Evolutionary conservation across 345 rosid genomes (phyloP).

Genomic region (Boechera divaricarpa): DNA sequence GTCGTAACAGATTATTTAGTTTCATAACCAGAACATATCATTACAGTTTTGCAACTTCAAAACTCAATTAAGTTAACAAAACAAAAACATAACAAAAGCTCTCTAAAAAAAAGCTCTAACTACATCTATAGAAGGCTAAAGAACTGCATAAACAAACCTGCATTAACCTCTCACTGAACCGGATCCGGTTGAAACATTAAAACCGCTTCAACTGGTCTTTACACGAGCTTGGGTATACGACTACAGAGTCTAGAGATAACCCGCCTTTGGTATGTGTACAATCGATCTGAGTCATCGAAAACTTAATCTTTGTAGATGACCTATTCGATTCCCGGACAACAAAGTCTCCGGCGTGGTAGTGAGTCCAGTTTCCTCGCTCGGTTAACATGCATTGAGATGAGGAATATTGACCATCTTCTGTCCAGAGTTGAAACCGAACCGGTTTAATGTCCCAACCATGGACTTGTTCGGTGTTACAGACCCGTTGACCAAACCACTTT

Average conservation of each 20-base stretch:
- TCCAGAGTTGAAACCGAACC: slow-evolving; percentile 84
- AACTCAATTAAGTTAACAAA: slow-evolving; percentile 1
- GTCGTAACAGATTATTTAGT: slow-evolving; percentile 8
- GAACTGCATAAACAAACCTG: slow-evolving; percentile 19
- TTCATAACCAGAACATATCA: not conserved
- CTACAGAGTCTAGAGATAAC: slow-evolving; percentile 78
- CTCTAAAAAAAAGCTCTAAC: not conserved
- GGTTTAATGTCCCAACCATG: slow-evolving; percentile 97
- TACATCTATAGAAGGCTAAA: slow-evolving; percentile 36
- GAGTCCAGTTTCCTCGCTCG: slow-evolving; percentile 74
- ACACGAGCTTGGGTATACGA: slow-evolving; percentile 66
- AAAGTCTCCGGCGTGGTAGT: slow-evolving; percentile 86
- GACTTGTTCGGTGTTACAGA: slow-evolving; percentile 76
- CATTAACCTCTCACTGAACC: slow-evolving; percentile 42
- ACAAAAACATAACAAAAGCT: slow-evolving; percentile 3
- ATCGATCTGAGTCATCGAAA: slow-evolving; percentile 96
- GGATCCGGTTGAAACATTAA: slow-evolving; percentile 25
- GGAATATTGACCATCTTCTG: slow-evolving; percentile 78
- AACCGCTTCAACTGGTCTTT: slow-evolving; percentile 45
- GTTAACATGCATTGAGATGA: slow-evolving; percentile 71
- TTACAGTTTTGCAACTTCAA: slow-evolving; percentile 24
- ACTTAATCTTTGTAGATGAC: slow-evolving; percentile 58
- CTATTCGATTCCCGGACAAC: slow-evolving; percentile 50
- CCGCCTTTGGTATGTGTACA: slow-evolving; percentile 99
- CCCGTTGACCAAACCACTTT: slow-evolving; percentile 70